Evolutionary conservation across 108 stramenopile species (phyloP).

Genomic region (Nitzschia inconspicua): DNA sequence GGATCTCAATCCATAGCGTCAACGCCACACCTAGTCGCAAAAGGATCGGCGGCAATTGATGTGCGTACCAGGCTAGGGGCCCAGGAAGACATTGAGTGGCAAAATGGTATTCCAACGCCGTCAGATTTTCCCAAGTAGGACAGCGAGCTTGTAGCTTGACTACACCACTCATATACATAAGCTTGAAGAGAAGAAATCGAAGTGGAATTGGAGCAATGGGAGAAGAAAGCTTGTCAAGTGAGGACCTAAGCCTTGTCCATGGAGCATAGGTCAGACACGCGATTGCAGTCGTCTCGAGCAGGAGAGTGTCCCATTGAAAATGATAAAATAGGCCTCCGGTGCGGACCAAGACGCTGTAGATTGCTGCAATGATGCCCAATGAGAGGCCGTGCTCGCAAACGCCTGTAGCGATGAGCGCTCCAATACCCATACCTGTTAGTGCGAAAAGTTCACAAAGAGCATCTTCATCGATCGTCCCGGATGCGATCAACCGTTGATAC

Average conservation of each 20-base stretch:
- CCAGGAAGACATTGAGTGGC: too few species aligned
- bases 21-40: conserved; percentile 50
- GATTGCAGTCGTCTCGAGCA: conserved; percentile 57
- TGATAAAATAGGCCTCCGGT: conserved; percentile 49
- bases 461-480: conserved; percentile 20
- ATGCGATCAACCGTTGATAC: too few species aligned
- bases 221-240: too few species aligned
- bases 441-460: conserved; percentile 29
- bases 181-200: conserved; percentile 75
- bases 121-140: too few species aligned
- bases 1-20: conserved; percentile 68
- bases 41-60: too few species aligned
- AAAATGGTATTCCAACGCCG: too few species aligned
- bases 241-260: too few species aligned
- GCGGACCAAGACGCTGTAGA: conserved; percentile 32
- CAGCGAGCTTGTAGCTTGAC: too few species aligned
- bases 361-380: conserved; percentile 22
- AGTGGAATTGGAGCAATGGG: too few species aligned
- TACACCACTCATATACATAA: too few species aligned
- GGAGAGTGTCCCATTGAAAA: conserved; percentile 84
- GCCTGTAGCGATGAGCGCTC: conserved; percentile 26
- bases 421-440: conserved; percentile 34
- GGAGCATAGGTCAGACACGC: conserved; percentile 43
- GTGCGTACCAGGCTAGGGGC: too few species aligned
- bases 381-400: conserved; percentile 33